These are phyloP conservation scores for Pythium graminicola DNA, from an alignment of 352 stramenopile species.

Conservation along the genomic window DNA sequence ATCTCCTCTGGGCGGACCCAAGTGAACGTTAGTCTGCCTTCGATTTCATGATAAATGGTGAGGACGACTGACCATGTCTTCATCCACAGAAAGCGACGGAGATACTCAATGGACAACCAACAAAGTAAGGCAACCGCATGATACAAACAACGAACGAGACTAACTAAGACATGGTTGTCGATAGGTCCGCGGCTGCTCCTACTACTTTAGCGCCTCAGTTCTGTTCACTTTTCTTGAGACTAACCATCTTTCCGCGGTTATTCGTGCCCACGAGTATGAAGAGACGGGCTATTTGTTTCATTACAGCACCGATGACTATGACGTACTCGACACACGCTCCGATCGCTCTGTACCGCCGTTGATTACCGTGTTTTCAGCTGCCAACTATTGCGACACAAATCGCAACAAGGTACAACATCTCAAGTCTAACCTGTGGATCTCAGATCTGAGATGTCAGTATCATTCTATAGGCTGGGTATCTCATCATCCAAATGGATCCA, in stretches of 20 bases:
- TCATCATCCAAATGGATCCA: constrained; percentile 39
- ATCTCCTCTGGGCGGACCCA: constrained; percentile 97
- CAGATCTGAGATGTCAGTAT: not conserved
- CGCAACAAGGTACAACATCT: constrained; percentile 50
- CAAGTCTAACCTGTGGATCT: not conserved
- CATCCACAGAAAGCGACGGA: no score
- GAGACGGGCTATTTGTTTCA: constrained; percentile 73
- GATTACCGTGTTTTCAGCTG: constrained; percentile 78
- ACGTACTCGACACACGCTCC: not conserved
- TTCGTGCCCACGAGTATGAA: constrained; percentile 75
- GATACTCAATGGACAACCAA: no score
- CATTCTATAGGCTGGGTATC: constrained; percentile 39
- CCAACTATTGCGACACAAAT: constrained; percentile 82
- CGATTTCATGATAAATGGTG: no score
- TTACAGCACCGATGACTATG: constrained; percentile 23
- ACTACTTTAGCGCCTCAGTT: constrained; percentile 67
- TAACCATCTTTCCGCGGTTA: constrained; percentile 64
- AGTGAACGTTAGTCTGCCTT: no score
- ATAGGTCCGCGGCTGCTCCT: constrained; percentile 73
- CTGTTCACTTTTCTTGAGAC: constrained; percentile 56
- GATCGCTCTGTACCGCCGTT: constrained; percentile 62
- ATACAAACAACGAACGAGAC: no score
- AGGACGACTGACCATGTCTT: no score
- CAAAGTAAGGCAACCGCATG: no score
- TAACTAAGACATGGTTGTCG: no score